Evolutionary conservation across 2,329 filamentous ascomycete species (phyloP).

Genomic region (Fusarium brevicatenulatum): DNA sequence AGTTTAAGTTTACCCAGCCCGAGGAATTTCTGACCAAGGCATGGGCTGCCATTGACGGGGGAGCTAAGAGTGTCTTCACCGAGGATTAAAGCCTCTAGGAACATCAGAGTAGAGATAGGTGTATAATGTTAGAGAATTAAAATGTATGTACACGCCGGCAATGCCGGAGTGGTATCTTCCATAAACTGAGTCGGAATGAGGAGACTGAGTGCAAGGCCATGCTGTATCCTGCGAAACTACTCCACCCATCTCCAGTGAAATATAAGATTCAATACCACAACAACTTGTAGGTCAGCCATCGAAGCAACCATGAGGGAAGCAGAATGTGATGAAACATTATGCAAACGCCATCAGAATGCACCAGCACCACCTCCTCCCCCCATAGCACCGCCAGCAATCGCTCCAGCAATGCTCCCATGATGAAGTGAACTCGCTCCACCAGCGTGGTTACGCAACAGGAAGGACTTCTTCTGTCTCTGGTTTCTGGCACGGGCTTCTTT

Average conservation of each 20-base stretch:
- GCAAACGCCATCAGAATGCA: not conserved
- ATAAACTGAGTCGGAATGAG: no score
- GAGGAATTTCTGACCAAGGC: slow-evolving; percentile 55
- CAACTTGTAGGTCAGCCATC: not conserved
- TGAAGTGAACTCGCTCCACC: not conserved
- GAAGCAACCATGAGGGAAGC: no score
- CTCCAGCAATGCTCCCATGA: not conserved
- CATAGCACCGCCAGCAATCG: not conserved
- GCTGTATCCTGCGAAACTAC: not conserved
- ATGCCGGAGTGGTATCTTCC: not conserved
- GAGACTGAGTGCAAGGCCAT: no score
- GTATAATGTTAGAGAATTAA: not conserved
- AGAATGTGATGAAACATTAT: no score
- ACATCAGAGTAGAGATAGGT: not conserved
- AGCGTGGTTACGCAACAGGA: not conserved
- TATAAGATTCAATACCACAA: not conserved
- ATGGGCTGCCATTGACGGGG: slow-evolving; percentile 31
- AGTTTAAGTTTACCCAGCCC: slow-evolving; percentile 53
- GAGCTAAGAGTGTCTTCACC: not conserved
- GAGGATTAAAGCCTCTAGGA: not conserved
- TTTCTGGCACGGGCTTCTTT: not conserved
- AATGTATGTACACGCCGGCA: not conserved
- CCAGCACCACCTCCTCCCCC: not conserved
- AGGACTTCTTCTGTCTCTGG: not conserved
- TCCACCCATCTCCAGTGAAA: not conserved